Base-by-base conservation (phyloP, 169 alveolate species). In the Eimeria necatrix region DNA sequence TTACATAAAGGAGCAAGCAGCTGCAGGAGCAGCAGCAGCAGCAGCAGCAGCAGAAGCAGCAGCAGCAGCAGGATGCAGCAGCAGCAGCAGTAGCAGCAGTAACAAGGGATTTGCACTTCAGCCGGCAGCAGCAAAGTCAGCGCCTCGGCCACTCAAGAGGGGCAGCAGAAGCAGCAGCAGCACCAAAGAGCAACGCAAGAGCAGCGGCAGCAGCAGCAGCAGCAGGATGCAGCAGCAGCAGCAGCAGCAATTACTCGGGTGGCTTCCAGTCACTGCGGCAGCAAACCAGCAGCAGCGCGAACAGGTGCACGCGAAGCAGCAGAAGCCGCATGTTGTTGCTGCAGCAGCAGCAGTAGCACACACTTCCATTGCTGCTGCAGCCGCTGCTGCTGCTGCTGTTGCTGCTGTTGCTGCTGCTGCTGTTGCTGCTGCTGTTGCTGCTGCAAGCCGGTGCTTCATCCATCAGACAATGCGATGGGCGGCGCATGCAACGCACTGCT, bases 131-230 rank as follows among this genome's bases (percentile, higher is more conserved):
- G n/a, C n/a, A n/a, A n/a, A 60, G 73, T 60, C 12, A 4, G 73
- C 73, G 5, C n/a, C 73, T 24, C 12, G 81, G 8, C 81, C 12
- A 70, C 32, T 20, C 46, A 70, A 22, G 81, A 70, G 81, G 49
- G 9, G 81, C 64, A 56, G 64, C 64, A 56, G 64, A 56, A 56
- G 14, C 64, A 14, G 14, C 64, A 70, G 49, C 81, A 20, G 81
- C 81, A 60, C 32, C 73, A 60, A 60, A 60, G 61, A 22, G 60
- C 24, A 48, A 5, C 24, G 24, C 49, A 10, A 20, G 3, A 48
- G 60, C 60, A 32, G 56, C 86, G 41, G 24, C 56, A 76, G 86
- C 60, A 8, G 86, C 86, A 32, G 86, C 86, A 32, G 61, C 86
- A 76, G 18, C 76, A 64, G 5, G 76, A n/a, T 18, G 61, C 26